These are phyloP conservation scores for Leccinum broughii DNA, from an alignment of 768 basidiomycete species.

Conservation along the genomic window DNA sequence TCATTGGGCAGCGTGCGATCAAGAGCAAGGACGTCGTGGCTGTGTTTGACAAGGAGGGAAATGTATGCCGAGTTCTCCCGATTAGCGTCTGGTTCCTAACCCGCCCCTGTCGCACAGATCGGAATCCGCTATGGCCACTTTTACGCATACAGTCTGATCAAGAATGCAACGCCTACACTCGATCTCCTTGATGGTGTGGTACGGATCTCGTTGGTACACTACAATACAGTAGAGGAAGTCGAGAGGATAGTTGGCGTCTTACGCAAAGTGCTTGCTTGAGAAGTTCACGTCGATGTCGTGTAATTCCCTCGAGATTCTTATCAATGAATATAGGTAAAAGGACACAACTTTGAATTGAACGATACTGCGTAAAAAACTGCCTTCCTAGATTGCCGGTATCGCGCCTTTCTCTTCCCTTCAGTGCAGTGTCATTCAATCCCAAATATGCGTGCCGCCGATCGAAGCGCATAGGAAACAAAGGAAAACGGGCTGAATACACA, in stretches of 20 bases:
- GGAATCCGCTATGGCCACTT: conserved; percentile 81
- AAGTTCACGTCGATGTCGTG: neutral
- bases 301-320: neutral
- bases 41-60: conserved; percentile 61
- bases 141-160: conserved; percentile 68
- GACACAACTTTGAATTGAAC: no score
- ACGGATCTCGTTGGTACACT: conserved; percentile 75
- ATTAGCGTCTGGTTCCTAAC: conserved; percentile 1
- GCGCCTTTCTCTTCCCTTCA: no score
- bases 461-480: no score
- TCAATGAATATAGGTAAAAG: no score
- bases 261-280: conserved; percentile 45
- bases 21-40: conserved; percentile 64
- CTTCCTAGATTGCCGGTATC: no score
- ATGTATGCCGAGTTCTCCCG: conserved; percentile 44
- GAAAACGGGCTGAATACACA: no score
- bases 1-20: conserved; percentile 55
- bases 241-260: conserved; percentile 56
- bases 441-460: no score
- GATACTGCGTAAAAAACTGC: no score
- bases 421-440: no score
- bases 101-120: conserved; percentile 42
- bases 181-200: conserved; percentile 67
- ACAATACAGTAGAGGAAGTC: conserved; percentile 75
- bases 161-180: conserved; percentile 52